These are phyloP conservation scores for Candida namnaoensis DNA, from an alignment of 805 yeast species.

Conservation along the genomic window DNA sequence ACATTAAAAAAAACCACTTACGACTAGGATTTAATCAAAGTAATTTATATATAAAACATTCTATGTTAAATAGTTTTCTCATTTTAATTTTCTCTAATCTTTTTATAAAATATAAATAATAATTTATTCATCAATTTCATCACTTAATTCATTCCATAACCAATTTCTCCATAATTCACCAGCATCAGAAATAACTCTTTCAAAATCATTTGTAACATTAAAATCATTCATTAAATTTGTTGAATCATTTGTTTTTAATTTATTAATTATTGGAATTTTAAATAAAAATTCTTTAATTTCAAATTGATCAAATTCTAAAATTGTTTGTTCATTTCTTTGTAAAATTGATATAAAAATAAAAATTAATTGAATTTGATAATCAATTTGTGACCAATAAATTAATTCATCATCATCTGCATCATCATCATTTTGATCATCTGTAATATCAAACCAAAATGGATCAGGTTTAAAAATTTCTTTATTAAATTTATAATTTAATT, in stretches of 20 bases:
- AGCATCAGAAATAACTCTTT: slow-evolving; percentile 64
- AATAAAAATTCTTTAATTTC: slow-evolving; percentile 77
- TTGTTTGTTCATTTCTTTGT: slow-evolving; percentile 68
- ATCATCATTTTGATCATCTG: too few relatives aligned
- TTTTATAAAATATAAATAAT: too few relatives aligned
- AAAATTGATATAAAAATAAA: slow-evolving; percentile 73
- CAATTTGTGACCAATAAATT: slow-evolving; percentile 51
- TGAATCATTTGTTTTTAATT: not conserved
- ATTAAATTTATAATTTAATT: too few relatives aligned
- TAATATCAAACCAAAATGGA: slow-evolving; percentile 13
- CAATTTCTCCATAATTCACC: slow-evolving; percentile 87
- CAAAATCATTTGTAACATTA: slow-evolving; percentile 54
- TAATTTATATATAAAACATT: too few relatives aligned
- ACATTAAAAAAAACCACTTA: too few relatives aligned
- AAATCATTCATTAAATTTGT: slow-evolving; percentile 12
- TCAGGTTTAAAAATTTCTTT: too few relatives aligned
- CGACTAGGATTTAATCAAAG: too few relatives aligned
- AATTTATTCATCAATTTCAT: slow-evolving; percentile 18
- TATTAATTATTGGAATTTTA: slow-evolving; percentile 23
- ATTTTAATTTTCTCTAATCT: too few relatives aligned
- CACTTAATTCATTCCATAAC: slow-evolving; percentile 55
- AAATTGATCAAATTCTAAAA: slow-evolving; percentile 82
- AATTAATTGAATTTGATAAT: slow-evolving; percentile 68
- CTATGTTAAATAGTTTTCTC: too few relatives aligned
- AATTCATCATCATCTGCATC: slow-evolving; percentile 2